Conservation (phyloP, 129 eudicot species). For the Lonicera japonica region DNA sequence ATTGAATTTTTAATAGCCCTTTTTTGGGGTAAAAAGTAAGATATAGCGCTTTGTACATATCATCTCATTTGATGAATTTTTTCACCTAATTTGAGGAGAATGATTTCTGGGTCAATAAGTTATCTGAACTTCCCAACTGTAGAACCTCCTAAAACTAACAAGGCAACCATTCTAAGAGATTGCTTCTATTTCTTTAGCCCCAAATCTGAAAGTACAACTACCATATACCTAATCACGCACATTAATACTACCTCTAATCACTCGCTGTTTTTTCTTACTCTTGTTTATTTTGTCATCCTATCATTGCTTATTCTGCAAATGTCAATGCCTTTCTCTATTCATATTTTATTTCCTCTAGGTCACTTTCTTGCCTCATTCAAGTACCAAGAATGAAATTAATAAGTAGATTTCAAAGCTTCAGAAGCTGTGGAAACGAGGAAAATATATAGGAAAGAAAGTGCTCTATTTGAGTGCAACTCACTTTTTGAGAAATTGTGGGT, state of each 20-base stretch:
- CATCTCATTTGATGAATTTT: neutral
- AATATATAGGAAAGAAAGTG: too few species aligned
- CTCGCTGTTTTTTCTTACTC: neutral
- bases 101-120: conserved; percentile 20
- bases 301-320: neutral
- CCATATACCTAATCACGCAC: conserved; percentile 21
- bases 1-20: too few species aligned
- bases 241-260: neutral
- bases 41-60: neutral
- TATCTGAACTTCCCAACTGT: conserved; percentile 30
- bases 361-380: neutral
- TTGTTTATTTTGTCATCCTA: neutral
- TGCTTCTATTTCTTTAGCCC: conserved; percentile 6
- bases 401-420: neutral
- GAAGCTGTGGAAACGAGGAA: neutral
- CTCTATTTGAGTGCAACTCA: conserved; percentile 20
- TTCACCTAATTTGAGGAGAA: neutral
- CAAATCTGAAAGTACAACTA: conserved; percentile 7
- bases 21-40: neutral
- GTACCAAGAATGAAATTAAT: neutral
- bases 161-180: conserved; percentile 13
- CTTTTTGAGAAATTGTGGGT: conserved; percentile 9
- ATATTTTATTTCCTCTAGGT: neutral
- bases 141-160: conserved; percentile 28
- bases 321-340: neutral